These are phyloP conservation scores for Scedosporium boydii DNA, from an alignment of 2,329 filamentous ascomycete species.

Conservation along the genomic window DNA sequence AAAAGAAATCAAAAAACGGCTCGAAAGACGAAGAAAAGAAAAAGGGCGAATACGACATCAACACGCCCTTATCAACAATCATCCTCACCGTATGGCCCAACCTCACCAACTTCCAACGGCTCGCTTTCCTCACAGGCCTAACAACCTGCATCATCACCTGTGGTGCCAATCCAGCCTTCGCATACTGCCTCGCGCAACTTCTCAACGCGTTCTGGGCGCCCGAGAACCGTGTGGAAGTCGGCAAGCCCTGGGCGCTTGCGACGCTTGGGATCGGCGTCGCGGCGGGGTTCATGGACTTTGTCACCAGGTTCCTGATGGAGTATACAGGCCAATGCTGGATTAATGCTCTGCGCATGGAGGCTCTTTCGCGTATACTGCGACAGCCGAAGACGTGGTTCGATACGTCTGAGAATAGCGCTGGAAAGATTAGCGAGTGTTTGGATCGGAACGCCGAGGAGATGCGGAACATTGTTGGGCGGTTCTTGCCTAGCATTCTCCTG, in stretches of 20 bases:
- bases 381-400: constrained; percentile 79
- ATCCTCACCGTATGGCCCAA: constrained; percentile 62
- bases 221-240: constrained; percentile 31
- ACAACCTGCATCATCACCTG: constrained; percentile 55
- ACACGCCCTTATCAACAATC: constrained; percentile 26
- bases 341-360: constrained; percentile 57
- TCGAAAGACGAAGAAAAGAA: not conserved
- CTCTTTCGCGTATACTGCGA: constrained; percentile 58
- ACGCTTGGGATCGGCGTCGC: constrained; percentile 58
- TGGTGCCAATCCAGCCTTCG: constrained; percentile 62
- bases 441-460: constrained; percentile 83
- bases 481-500: constrained; percentile 60
- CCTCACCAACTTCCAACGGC: constrained; percentile 40
- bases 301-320: constrained; percentile 64
- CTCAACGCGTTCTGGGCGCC: constrained; percentile 58
- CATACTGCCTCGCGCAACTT: constrained; percentile 64
- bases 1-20: not conserved
- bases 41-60: not conserved
- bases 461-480: constrained; percentile 70
- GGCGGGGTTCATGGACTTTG: constrained; percentile 57
- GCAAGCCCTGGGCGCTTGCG: constrained; percentile 57
- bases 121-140: constrained; percentile 50
- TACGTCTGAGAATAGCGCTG: constrained; percentile 51
- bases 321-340: constrained; percentile 67
- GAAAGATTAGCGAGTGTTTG: constrained; percentile 56